Evolutionary conservation across 2,329 filamentous ascomycete species (phyloP), one percentile per base, ranked within the genome.

Genomic region (Alternaria longipes): DNA sequence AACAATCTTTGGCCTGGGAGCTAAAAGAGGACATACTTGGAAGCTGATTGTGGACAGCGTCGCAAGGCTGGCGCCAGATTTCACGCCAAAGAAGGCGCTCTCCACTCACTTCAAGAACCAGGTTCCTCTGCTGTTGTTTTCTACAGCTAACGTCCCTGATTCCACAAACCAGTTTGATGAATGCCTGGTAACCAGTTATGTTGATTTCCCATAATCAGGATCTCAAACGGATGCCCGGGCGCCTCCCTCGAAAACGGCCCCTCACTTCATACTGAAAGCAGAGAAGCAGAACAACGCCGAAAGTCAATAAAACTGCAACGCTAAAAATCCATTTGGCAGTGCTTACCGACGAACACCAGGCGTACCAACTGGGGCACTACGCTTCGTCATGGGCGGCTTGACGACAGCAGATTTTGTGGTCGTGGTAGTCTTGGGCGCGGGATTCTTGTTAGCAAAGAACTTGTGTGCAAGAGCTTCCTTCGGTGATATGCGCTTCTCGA

Each of bases 401-500:
- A 72, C 67, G 5, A 74, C 70, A n/a, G 72, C 62, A 45, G 69
- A 65, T 22, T 64, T 71, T n/a, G 69, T 58, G 8, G 63, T 45
- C 20, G 41, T 24, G 32, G 32, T 32, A 7, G 40, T 40, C 41
- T 67, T 72, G 14, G 71, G 62, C 4, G 64, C 46, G 16, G 68
- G n/a, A n/a, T 58, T 70, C 51, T 69, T 70, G 49, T 55, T 65
- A n/a, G 63, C 82, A 70, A 98, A 93, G 79, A 98, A 98, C 1
- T 91, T 91, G 82, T 98, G 94, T 74, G 89, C 90, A 70, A 98
- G 82, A 50, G 95, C 95, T 73, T 98, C 94, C 14, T 86, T 84
- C 0, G 95, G 92, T 47, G 91, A 94, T 72, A 95, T 91, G 64
- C 95, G 87, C 84, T 96, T 97, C 77, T 97, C 94, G 1, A 94